Base-by-base conservation (phyloP, 495 filamentous ascomycete species). In the Aspergillus asperescens region DNA sequence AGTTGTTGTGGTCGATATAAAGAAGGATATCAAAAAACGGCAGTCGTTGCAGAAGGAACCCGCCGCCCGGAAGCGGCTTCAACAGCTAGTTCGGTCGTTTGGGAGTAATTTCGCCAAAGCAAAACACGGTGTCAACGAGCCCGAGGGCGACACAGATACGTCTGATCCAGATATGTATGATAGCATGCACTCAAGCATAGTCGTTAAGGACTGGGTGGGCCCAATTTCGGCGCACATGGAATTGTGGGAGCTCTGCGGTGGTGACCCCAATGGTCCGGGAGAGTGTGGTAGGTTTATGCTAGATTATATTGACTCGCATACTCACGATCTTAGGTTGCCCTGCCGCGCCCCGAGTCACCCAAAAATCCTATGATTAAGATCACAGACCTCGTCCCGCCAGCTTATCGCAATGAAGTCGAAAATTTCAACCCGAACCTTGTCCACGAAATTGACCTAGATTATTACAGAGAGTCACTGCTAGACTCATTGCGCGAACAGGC, bases 1-100 rank as follows among this genome's bases (percentile, higher is more conserved):
- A 48, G 45, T 48, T n/a, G 16, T 37, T 19, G 18, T 48, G n/a
- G 16, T 31, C 18, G 32, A 48, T 27, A 37, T 48, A 48, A 31
- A 19, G 28, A 28, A 48, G 23, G 31, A 48, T 19, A 8, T 3
- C 12, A 7, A 34, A 4, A 7, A n/a, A 7, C 31, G 31, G 12
- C 31, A 8, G 31, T 34, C n/a, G 31, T 34, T 34, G 31, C 6
- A 34, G 13, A 34, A 34, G 12, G 31, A 34, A 8, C 31, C 31
- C 6, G 31, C 31, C 31, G 12, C 31, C 31, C 6, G 31, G 13
- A n/a, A 13, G 31, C 12, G 31, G 7, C 31, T 34, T 6, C 31
- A 13, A n/a, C 31, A n/a, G n/a, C n/a, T n/a, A n/a, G n/a, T n/a
- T n/a, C n/a, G n/a, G n/a, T n/a, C n/a, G 12, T 34, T 34, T 34